Conservation (phyloP, 169 alveolate genomes). For the Perkinsus marinus region DNA sequence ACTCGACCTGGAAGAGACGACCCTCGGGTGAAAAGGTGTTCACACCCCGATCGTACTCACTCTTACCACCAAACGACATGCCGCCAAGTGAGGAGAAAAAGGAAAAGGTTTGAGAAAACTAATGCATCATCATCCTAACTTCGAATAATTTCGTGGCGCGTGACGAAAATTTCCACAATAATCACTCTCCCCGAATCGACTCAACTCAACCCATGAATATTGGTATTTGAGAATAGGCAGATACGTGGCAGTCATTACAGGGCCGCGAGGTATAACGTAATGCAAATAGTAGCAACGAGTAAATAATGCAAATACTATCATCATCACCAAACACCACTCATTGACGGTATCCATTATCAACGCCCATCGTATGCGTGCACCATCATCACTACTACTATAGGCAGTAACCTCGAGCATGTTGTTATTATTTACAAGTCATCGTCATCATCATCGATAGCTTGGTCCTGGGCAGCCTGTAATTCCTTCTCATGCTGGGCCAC, state of each 20-base stretch:
- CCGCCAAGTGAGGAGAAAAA: background rate
- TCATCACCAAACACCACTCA: background rate
- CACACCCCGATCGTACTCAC: slow-evolving; percentile 17
- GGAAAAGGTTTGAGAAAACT: background rate
- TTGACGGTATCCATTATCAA: background rate
- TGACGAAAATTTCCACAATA: background rate
- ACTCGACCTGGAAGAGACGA: too few species aligned
- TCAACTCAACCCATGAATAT: background rate
- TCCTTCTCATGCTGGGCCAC: slow-evolving; percentile 72
- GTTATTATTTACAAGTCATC: slow-evolving; percentile 21
- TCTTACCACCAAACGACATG: slow-evolving; percentile 60
- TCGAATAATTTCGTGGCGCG: background rate
- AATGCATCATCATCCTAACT: background rate
- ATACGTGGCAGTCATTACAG: background rate
- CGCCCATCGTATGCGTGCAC: background rate
- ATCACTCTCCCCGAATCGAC: background rate
- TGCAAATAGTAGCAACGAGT: background rate
- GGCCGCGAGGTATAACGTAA: background rate
- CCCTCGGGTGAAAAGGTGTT: too few species aligned
- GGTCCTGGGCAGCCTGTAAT: slow-evolving; percentile 72
- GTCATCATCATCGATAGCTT: slow-evolving; percentile 77
- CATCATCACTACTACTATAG: background rate
- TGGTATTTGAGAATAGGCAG: background rate
- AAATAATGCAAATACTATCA: background rate
- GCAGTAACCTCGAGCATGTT: background rate